A percentile compares a stretch with the other conserved stretches of the same genome.
Conservation (phyloP, 129 eudicot genomes). For the Dittrichia graveolens region DNA sequence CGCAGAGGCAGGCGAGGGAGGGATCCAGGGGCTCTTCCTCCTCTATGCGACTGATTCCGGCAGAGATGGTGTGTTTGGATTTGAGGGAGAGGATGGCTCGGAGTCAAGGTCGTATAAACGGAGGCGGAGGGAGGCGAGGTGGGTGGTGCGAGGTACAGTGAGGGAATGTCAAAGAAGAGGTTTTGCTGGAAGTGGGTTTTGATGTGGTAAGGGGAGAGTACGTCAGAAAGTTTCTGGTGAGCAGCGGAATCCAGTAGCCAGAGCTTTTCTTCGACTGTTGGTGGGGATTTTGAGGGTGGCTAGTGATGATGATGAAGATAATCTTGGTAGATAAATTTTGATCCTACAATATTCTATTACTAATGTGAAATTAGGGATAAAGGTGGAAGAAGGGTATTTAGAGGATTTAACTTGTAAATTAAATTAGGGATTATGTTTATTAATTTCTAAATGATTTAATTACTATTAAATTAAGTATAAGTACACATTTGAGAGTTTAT, state of each 20-base stretch:
- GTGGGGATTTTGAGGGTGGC: no score
- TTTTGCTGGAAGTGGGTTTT: constrained; percentile 83
- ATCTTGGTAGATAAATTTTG: not conserved
- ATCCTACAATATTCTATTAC: no score
- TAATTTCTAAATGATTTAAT: no score
- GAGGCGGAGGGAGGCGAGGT: constrained; percentile 79
- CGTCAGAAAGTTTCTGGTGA: constrained; percentile 65
- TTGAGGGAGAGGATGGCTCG: constrained; percentile 61
- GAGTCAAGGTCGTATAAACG: constrained; percentile 91
- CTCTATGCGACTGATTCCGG: constrained; percentile 69
- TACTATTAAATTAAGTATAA: no score
- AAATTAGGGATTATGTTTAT: no score
- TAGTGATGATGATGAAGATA: not conserved
- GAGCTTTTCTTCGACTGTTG: constrained; percentile 87
- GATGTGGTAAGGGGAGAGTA: constrained; percentile 71
- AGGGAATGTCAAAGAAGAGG: constrained; percentile 75
- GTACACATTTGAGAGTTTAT: no score
- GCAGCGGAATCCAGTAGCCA: constrained; percentile 57
- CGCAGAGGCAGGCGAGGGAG: constrained; percentile 55
- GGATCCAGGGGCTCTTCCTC: constrained; percentile 75
- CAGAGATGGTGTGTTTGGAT: constrained; percentile 54
- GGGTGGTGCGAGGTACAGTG: constrained; percentile 55
- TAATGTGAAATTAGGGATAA: no score
- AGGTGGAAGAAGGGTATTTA: no score
- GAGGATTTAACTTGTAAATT: no score